A percentile compares a stretch with the other conserved stretches of the same genome.
phyloP scores from a whole-genome alignment of 257 asterid genomes.

The Solanum sejunctum region DNA sequence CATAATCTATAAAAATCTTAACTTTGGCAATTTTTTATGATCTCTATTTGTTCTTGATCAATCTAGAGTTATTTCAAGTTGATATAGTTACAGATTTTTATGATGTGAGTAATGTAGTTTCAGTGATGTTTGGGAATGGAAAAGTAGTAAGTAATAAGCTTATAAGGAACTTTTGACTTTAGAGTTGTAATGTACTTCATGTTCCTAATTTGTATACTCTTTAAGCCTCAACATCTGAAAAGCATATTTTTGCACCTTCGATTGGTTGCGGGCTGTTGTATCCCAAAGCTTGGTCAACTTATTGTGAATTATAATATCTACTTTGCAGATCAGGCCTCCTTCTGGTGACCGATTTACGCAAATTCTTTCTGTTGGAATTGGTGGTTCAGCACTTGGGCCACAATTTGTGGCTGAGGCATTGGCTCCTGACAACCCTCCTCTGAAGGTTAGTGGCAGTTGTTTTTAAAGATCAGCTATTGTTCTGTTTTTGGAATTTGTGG shows the following conservation, averaged over 20 bases:
- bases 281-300: neutral
- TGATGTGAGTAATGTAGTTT: neutral
- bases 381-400: slow-evolving; percentile 99
- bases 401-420: slow-evolving; percentile 98
- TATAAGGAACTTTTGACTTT: neutral
- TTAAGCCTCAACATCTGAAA: neutral
- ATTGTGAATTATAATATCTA: neutral
- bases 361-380: slow-evolving; percentile 92
- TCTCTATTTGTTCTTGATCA: neutral
- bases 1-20: neutral
- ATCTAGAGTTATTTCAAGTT: neutral
- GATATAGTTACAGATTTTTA: neutral
- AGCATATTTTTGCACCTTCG: neutral
- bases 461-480: neutral
- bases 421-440: slow-evolving; percentile 99
- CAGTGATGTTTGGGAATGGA: neutral
- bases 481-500: neutral
- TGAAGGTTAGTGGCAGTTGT: slow-evolving; percentile 44
- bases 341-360: slow-evolving; percentile 55
- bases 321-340: slow-evolving; percentile 73
- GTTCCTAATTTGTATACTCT: neutral
- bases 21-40: neutral
- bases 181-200: neutral
- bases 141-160: neutral
- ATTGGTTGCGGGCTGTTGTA: neutral